Conservation (phyloP, 2,329 filamentous ascomycete genomes). For the Fusarium azukiicola region DNA sequence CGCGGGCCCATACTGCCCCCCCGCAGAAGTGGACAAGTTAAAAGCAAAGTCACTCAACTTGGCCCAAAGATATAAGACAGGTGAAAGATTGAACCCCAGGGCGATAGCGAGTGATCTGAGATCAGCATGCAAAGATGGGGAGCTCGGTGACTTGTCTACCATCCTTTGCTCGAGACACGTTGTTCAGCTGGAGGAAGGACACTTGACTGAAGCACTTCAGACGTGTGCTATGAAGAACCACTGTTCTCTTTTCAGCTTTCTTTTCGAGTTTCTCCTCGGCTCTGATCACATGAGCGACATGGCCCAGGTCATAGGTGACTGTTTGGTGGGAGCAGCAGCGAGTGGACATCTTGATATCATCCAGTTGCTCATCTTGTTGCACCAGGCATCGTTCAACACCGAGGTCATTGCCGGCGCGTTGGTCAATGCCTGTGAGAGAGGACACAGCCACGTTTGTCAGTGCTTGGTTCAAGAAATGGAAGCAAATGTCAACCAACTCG, state of each 20-base stretch:
- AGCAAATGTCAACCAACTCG: not conserved
- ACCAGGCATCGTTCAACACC: not conserved
- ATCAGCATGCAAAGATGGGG: not conserved
- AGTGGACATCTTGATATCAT: not conserved
- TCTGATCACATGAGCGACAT: not conserved
- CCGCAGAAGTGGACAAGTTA: not conserved
- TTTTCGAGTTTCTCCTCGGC: not conserved
- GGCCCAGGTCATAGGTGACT: not conserved
- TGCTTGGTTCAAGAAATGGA: not conserved
- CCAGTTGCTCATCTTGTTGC: not conserved
- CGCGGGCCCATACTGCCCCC: not conserved
- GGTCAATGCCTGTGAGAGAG: not conserved
- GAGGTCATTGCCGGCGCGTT: not conserved
- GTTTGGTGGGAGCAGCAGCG: not conserved
- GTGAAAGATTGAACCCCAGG: not conserved
- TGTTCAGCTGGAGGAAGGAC: not conserved
- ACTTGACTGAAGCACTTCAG: not conserved
- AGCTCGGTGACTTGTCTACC: not conserved
- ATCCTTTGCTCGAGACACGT: not conserved
- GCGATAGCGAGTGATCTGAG: not conserved
- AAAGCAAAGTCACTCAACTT: not conserved
- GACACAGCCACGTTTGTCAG: not conserved
- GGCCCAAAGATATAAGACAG: not conserved
- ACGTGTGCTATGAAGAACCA: not conserved
- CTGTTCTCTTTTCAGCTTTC: not conserved